Base-by-base conservation (phyloP, 352 stramenopile species). In the Phytophthora palmivora region DNA sequence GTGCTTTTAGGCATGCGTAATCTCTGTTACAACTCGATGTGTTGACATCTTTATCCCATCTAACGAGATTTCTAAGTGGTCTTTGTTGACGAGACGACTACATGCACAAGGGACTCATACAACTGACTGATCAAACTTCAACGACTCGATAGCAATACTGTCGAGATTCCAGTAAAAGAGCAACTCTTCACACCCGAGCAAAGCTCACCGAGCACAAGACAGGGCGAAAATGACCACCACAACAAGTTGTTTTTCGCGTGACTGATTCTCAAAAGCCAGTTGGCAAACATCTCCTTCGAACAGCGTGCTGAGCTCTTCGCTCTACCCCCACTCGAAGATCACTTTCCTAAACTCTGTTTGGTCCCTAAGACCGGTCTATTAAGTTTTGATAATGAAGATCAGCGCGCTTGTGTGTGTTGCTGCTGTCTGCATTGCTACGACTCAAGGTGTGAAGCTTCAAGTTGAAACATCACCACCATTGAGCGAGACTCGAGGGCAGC, bases 241-340 rank as follows among this genome's bases (percentile, higher is more conserved):
- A 11, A 15, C 15, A 14, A 4, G 9, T 44, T 24, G 38, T 24
- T 28, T n/a, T 44, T 19, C 38, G 38, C 15, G 16, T 44, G 21
- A 6, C 21, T 49, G 42, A 10, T 34, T 54, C 45, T 28, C 7
- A 28, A 42, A 53, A 53, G 33, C 45, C 45, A 53, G 45, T 53
- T 53, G 45, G 18, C 3, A 10, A 46, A 32, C n/a, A 46, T 18
- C 39, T 28, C 24, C 22, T 24, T 18, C 19, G 46, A 43, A 54
- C 46, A 44, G 19, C 18, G 30, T 54, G 19, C 32, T 33, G 5
- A 54, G 46, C 46, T 34, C 30, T 50, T 50, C 26, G 43, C 9
- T 15, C 10, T 33, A 37, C 16, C 6, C 11, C 5, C 6, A 50
- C 43, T 26, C 4, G 2, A 11, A 8, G 43, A 50, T 54, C 46